These are phyloP conservation scores for Stromatinia cepivora DNA, from an alignment of 2,329 filamentous ascomycete genomes.

Conservation along the genomic window DNA sequence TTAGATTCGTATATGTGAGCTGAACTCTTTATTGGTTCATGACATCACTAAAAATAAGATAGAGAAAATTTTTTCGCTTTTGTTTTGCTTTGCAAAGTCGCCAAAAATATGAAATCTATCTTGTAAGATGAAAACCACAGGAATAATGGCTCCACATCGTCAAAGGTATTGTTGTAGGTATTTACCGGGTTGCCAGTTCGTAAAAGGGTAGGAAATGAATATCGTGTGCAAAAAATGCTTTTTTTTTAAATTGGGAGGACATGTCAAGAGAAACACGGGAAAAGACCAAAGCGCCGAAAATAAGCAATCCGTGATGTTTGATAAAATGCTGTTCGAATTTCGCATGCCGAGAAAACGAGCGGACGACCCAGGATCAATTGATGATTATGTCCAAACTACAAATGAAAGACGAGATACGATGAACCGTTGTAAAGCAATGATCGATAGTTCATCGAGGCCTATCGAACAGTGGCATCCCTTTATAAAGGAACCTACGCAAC, in stretches of 20 bases:
- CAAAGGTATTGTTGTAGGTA: conserved; percentile 37
- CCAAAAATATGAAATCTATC: conserved; percentile 20
- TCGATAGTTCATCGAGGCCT: conserved; percentile 41
- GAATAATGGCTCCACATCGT: conserved; percentile 33
- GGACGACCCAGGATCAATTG: conserved; percentile 31
- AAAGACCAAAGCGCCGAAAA: conserved; percentile 40
- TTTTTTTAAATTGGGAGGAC: conserved; percentile 31
- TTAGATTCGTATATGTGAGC: conserved; percentile 27
- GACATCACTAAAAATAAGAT: conserved; percentile 23
- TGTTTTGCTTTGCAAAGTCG: conserved; percentile 9
- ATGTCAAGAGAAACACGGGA: conserved; percentile 35
- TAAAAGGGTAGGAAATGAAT: conserved; percentile 40
- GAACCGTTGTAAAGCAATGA: conserved; percentile 32
- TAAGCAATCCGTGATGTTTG: conserved; percentile 36
- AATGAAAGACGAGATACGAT: conserved; percentile 37
- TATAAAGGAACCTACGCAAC: conserved; percentile 32
- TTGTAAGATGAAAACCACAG: conserved; percentile 24
- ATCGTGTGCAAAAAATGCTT: conserved; percentile 37
- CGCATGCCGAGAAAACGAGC: conserved; percentile 39
- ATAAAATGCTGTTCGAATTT: conserved; percentile 29
- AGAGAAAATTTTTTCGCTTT: conserved; percentile 17
- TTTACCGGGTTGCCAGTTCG: conserved; percentile 41
- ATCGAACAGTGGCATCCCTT: conserved; percentile 35
- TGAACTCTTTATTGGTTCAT: conserved; percentile 20
- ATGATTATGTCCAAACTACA: conserved; percentile 39